Conservation (phyloP, 306 rosid species). For the Cicer yamashitae region DNA sequence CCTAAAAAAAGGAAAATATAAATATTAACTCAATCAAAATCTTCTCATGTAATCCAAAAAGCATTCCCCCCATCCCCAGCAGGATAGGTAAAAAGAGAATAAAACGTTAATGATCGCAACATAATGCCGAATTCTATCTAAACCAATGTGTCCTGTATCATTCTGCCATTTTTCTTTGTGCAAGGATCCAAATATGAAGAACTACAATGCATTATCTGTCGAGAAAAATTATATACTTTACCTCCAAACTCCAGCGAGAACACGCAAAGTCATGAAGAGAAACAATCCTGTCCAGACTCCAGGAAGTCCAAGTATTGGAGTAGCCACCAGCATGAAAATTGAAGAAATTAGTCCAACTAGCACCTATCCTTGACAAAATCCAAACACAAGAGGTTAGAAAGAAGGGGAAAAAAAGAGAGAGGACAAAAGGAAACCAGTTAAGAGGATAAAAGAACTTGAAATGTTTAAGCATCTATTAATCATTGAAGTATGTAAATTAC, state of each 20-base stretch:
- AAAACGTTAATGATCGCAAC: not conserved
- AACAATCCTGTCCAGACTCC: slow-evolving; percentile 93
- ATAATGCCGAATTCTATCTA: slow-evolving; percentile 21
- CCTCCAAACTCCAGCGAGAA: slow-evolving; percentile 88
- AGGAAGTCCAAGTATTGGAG: slow-evolving; percentile 79
- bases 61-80: not conserved
- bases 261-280: slow-evolving; percentile 89
- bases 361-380: slow-evolving; percentile 56
- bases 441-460: slow-evolving; percentile 22
- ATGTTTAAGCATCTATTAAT: slow-evolving; percentile 24
- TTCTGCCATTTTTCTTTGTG: not conserved
- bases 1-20: slow-evolving; percentile 51
- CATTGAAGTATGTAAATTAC: slow-evolving; percentile 50
- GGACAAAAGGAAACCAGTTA: slow-evolving; percentile 15
- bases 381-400: slow-evolving; percentile 19
- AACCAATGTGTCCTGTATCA: slow-evolving; percentile 7
- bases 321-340: slow-evolving; percentile 64
- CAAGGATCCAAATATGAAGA: slow-evolving; percentile 12
- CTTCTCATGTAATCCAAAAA: slow-evolving; percentile 1
- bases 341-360: slow-evolving; percentile 73
- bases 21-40: slow-evolving; percentile 32
- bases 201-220: not conserved
- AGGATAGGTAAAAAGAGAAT: not conserved
- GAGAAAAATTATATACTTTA: slow-evolving; percentile 44
- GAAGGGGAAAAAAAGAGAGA: not conserved